Evolutionary conservation across 352 stramenopile species (phyloP).

Genomic region (Pythium inflatum): DNA sequence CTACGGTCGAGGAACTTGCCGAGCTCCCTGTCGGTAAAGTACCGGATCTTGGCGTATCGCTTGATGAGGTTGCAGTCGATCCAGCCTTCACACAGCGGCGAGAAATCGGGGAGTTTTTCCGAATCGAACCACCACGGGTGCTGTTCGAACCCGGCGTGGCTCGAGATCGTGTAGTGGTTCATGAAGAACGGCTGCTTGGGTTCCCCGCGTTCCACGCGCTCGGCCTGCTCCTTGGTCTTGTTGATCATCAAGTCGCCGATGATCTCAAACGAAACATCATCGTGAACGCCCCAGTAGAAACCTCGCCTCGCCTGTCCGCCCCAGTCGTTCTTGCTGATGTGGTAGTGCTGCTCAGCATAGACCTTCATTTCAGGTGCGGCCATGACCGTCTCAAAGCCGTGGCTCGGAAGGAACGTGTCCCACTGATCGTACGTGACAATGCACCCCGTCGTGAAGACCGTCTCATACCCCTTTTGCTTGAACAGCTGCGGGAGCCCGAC

Average conservation of each 20-base stretch:
- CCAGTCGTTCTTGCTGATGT: constrained; percentile 45
- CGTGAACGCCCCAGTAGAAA: constrained; percentile 68
- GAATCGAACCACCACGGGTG: constrained; percentile 62
- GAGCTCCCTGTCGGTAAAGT: constrained; percentile 65
- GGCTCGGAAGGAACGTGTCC: constrained; percentile 55
- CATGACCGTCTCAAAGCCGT: constrained; percentile 64
- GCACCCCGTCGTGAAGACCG: constrained; percentile 64
- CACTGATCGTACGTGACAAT: constrained; percentile 64
- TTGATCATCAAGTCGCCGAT: constrained; percentile 50
- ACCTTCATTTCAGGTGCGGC: constrained; percentile 46
- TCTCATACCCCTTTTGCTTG: constrained; percentile 61
- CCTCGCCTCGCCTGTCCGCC: no score
- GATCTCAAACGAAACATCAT: constrained; percentile 67
- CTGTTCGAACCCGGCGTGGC: constrained; percentile 67
- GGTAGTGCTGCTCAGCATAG: constrained; percentile 39
- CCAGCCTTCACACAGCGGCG: constrained; percentile 40
- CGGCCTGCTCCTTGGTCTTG: constrained; percentile 34
- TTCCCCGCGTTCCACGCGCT: neutral
- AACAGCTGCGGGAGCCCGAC: constrained; percentile 64
- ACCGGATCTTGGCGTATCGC: constrained; percentile 71
- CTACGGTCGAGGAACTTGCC: constrained; percentile 57
- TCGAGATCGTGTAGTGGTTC: constrained; percentile 79
- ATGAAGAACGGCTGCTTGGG: constrained; percentile 53
- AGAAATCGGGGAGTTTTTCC: constrained; percentile 47
- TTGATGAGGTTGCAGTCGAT: constrained; percentile 41